phyloP scores from a whole-genome alignment of 1,284 basidiomycete species.

The Termitomyces sp. region DNA sequence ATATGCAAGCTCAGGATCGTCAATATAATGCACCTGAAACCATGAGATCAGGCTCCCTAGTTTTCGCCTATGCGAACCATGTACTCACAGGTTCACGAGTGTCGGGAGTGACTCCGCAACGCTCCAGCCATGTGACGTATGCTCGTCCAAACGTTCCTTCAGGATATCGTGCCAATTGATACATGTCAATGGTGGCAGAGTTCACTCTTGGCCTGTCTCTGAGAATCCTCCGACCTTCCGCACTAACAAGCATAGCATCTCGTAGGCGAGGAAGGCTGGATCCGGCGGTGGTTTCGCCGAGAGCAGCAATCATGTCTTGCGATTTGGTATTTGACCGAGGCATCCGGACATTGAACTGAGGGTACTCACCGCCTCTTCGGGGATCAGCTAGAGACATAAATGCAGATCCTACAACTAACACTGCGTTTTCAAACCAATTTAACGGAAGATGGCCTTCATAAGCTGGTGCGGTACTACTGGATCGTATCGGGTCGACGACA shows the following conservation, averaged over 20 bases:
- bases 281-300: slow-evolving; percentile 87
- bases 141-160: slow-evolving; percentile 84
- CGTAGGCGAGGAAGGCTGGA: slow-evolving; percentile 78
- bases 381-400: slow-evolving; percentile 82
- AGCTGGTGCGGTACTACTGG: slow-evolving; percentile 35
- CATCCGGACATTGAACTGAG: background rate
- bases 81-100: slow-evolving; percentile 80
- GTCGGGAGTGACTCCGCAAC: slow-evolving; percentile 92
- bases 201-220: slow-evolving; percentile 82
- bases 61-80: too few species aligned
- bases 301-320: slow-evolving; percentile 88
- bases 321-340: background rate
- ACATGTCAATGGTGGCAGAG: slow-evolving; percentile 73
- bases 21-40: slow-evolving; percentile 81
- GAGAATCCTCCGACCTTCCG: slow-evolving; percentile 81
- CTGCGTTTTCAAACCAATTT: slow-evolving; percentile 74
- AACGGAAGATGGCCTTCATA: slow-evolving; percentile 83
- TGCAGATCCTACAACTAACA: slow-evolving; percentile 85
- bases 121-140: slow-evolving; percentile 89
- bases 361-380: slow-evolving; percentile 71
- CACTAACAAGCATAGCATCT: slow-evolving; percentile 72
- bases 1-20: slow-evolving; percentile 91
- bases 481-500: slow-evolving; percentile 20
- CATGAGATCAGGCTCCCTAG: background rate
- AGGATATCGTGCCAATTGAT: slow-evolving; percentile 58